phyloP scores from a whole-genome alignment of 2,329 filamentous ascomycete genomes.

The Acrodontium crateriforme region DNA sequence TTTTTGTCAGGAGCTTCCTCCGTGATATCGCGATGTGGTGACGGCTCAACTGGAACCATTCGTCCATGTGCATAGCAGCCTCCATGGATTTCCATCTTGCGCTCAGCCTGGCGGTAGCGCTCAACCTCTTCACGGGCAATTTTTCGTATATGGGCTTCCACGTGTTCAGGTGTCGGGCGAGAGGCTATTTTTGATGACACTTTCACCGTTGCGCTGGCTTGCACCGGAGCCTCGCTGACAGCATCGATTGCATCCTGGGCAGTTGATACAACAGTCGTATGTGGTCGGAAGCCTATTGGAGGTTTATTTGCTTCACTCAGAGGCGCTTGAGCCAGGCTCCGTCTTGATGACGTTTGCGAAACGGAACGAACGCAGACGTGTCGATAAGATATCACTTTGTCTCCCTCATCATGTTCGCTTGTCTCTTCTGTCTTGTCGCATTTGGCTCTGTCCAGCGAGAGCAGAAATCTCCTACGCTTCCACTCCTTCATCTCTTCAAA shows the following conservation, averaged over 20 bases:
- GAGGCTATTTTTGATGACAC: no score
- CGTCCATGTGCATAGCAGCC: conserved; percentile 18
- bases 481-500: conserved; percentile 7
- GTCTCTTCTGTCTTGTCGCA: background rate
- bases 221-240: no score
- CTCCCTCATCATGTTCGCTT: conserved; percentile 1
- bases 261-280: conserved; percentile 4
- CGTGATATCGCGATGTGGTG: background rate
- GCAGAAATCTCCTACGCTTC: conserved; percentile 1
- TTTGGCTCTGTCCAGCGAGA: background rate
- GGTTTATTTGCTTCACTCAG: no score
- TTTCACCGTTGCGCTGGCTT: no score
- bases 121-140: conserved; percentile 22
- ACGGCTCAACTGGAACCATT: conserved; percentile 14
- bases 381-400: conserved; percentile 7
- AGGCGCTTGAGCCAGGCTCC: no score
- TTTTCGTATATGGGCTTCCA: conserved; percentile 15
- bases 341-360: no score
- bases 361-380: conserved; percentile 6
- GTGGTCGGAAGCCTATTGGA: no score
- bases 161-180: no score
- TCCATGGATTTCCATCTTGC: conserved; percentile 19
- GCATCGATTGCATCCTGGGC: conserved; percentile 9
- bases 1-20: conserved; percentile 2
- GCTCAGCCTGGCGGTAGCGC: conserved; percentile 20